These are phyloP conservation scores for Coffea humblotiana DNA, from an alignment of 305 asterid genomes.

Conservation along the genomic window DNA sequence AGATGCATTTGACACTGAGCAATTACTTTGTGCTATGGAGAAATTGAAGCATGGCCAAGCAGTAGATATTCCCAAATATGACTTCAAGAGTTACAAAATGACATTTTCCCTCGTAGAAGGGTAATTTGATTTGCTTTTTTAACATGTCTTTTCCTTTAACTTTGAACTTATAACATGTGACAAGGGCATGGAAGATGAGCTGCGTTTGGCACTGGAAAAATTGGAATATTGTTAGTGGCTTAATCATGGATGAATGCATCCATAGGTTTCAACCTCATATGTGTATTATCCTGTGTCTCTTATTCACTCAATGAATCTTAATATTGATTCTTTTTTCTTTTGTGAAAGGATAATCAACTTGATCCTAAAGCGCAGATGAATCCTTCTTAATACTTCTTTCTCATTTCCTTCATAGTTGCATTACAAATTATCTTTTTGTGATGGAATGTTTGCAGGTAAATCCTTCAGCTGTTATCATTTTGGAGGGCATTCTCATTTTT, in stretches of 20 bases:
- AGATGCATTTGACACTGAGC: constrained; percentile 90
- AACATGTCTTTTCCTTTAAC: constrained; percentile 2
- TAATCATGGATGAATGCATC: background rate
- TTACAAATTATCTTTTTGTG: background rate
- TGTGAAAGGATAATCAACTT: background rate
- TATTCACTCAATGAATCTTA: background rate
- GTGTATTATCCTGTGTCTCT: background rate
- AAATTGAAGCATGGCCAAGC: constrained; percentile 75
- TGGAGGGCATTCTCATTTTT: constrained; percentile 96
- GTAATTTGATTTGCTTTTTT: constrained; percentile 40
- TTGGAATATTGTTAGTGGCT: background rate
- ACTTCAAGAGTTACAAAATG: constrained; percentile 84
- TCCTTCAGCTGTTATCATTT: constrained; percentile 94
- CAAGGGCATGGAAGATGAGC: constrained; percentile 1
- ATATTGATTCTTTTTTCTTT: background rate
- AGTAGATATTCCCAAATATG: constrained; percentile 91
- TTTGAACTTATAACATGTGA: background rate
- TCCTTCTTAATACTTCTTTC: background rate
- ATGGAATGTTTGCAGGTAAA: constrained; percentile 63
- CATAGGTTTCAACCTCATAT: background rate
- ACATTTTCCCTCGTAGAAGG: constrained; percentile 73
- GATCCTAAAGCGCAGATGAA: background rate
- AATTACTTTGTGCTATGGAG: constrained; percentile 71
- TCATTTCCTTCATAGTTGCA: background rate
- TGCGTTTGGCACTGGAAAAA: background rate